These are phyloP conservation scores for Yarrowia sp. DNA, from an alignment of 805 yeast species.

Conservation along the genomic window DNA sequence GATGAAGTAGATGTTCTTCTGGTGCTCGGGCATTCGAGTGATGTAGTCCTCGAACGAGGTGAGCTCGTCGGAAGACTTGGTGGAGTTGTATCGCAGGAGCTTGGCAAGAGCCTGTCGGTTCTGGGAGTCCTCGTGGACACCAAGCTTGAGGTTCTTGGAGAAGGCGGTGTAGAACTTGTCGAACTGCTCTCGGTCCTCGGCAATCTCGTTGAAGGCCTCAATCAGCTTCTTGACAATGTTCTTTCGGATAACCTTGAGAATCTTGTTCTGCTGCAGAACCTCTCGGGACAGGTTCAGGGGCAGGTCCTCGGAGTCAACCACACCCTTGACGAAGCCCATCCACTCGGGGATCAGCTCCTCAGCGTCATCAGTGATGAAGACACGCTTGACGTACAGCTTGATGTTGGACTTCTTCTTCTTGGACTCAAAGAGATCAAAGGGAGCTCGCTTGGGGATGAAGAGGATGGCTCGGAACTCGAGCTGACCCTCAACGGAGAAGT, in stretches of 20 bases:
- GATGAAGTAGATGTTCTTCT: slow-evolving; percentile 98
- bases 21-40: slow-evolving; percentile 99
- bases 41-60: slow-evolving; percentile 97
- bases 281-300: slow-evolving; percentile 99
- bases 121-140: slow-evolving; percentile 98
- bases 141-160: slow-evolving; percentile 97
- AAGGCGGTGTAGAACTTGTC: slow-evolving; percentile 98
- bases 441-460: slow-evolving; percentile 98
- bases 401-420: slow-evolving; percentile 99
- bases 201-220: slow-evolving; percentile 98
- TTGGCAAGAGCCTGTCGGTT: slow-evolving; percentile 96
- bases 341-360: slow-evolving; percentile 99
- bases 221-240: slow-evolving; percentile 97
- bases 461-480: slow-evolving; percentile 98
- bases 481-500: slow-evolving; percentile 99
- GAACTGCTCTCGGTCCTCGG: slow-evolving; percentile 98
- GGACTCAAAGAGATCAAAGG: slow-evolving; percentile 96
- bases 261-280: slow-evolving; percentile 99
- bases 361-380: slow-evolving; percentile 99
- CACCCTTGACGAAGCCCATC: slow-evolving; percentile 97
- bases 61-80: slow-evolving; percentile 91
- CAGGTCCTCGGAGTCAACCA: slow-evolving; percentile 98
- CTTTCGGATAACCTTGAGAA: slow-evolving; percentile 98
- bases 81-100: slow-evolving; percentile 95
- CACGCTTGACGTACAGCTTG: slow-evolving; percentile 98